Base-by-base conservation (phyloP, 78 protist genomes). In the Paulinella micropora region DNA sequence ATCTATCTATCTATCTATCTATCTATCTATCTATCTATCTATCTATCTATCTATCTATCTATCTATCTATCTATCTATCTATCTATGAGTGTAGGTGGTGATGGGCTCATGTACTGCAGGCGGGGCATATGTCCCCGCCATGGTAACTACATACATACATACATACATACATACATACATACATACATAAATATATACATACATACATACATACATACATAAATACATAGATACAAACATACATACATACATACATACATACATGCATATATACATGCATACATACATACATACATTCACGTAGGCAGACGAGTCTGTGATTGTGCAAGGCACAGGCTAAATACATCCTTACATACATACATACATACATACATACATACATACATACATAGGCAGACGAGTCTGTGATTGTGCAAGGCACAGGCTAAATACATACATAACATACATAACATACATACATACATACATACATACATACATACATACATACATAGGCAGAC, bases 31-130 rank as follows among this genome's bases (percentile, higher is more conserved):
- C 6, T 51, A 51, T 51, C 6, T 51, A 51, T 51, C 6, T 51
- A 51, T 51, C 6, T 51, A 51, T 51, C 73, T 51, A 15, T 51
- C 6, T 51, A 51, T 51, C 6, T 51, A 51, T 51, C 6, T 51
- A 51, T 51, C 6, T 51, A 51, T 51, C 6, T 51, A 51, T 51
- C 6, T 51, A 51, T 51, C 6, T 51, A 51, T 51, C 6, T 51
- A 51, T 51, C 73, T 51, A 15, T 51, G n/a, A n/a, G 87, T 93
- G 39, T 97, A 98, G 0, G 95, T 95, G 9, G 99, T 97, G n/a
- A 95, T 96, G 97, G 99, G 99, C 39, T 91, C 94, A 37, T 97
- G 99, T 90, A 97, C 99, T 3, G 99, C 99, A 1, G 99, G 99
- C 64, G 99, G 99, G 37, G 99, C 99, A 0, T 89, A 83, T 51